Percentiles rank a stretch among this genome's conserved stretches.
phyloP scores from a whole-genome alignment of 2,329 filamentous ascomycete genomes.

The Neonectria sp. region DNA sequence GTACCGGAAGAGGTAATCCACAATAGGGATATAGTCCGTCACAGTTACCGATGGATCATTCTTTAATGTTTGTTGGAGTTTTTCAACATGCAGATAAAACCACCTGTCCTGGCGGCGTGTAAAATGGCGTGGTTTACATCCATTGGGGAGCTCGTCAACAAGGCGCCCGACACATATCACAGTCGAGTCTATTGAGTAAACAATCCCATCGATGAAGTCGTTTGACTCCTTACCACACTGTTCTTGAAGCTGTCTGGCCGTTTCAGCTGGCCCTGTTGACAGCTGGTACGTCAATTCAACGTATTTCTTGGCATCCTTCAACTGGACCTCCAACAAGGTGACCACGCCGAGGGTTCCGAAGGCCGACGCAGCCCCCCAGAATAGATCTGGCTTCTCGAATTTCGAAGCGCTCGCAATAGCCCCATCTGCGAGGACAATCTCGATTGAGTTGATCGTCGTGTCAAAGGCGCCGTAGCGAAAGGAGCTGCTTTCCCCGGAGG shows the following conservation, averaged over 20 bases:
- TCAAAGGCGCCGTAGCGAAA: slow-evolving; percentile 79
- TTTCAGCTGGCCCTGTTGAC: slow-evolving; percentile 55
- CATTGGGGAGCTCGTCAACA: slow-evolving; percentile 60
- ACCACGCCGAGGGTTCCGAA: slow-evolving; percentile 78
- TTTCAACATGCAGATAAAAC: slow-evolving; percentile 79
- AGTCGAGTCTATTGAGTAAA: slow-evolving; percentile 69
- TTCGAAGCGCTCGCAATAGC: slow-evolving; percentile 69
- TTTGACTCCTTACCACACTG: slow-evolving; percentile 56
- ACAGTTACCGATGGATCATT: slow-evolving; percentile 39
- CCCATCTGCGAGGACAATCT: slow-evolving; percentile 76
- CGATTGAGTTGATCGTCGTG: slow-evolving; percentile 71
- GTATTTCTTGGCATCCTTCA: slow-evolving; percentile 68
- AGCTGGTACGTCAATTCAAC: slow-evolving; percentile 73
- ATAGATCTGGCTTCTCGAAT: slow-evolving; percentile 70
- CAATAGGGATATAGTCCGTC: slow-evolving; percentile 71
- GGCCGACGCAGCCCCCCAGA: slow-evolving; percentile 75
- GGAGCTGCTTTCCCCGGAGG: slow-evolving; percentile 77
- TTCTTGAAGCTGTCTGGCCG: slow-evolving; percentile 61
- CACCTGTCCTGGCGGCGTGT: slow-evolving; percentile 75
- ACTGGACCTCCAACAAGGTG: slow-evolving; percentile 73
- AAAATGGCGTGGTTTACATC: slow-evolving; percentile 61
- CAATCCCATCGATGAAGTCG: slow-evolving; percentile 80
- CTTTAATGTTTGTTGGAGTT: slow-evolving; percentile 51
- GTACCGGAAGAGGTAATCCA: slow-evolving; percentile 80
- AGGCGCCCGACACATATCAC: slow-evolving; percentile 75